A percentile compares a stretch with the other conserved stretches of the same genome.
Evolutionary conservation across 1,139 yeast genomes (phyloP).

Genomic region (Kodamaea derodonti): DNA sequence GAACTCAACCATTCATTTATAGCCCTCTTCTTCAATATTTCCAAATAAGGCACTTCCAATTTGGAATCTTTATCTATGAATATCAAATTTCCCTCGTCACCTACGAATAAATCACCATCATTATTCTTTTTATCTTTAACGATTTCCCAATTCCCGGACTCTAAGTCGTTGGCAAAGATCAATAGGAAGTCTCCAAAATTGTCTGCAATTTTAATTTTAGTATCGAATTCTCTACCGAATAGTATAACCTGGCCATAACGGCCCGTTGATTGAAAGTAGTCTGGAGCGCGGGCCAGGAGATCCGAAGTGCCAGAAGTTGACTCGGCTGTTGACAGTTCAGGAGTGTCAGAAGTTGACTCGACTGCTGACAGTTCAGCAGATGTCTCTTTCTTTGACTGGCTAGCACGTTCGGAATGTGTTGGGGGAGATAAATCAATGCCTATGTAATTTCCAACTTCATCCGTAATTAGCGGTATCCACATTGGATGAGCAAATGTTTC

Average conservation of each 20-base stretch:
- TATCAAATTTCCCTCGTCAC: constrained; percentile 68
- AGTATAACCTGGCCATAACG: constrained; percentile 76
- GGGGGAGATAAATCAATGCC: constrained; percentile 87
- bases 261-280: background rate
- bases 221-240: constrained; percentile 87
- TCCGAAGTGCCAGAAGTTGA: background rate
- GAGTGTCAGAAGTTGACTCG: background rate
- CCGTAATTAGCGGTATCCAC: constrained; percentile 91
- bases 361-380: background rate
- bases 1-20: constrained; percentile 31
- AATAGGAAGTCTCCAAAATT: constrained; percentile 84
- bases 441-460: constrained; percentile 83
- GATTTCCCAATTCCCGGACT: constrained; percentile 68
- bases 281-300: no score
- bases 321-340: background rate
- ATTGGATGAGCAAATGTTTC: constrained; percentile 75
- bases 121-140: constrained; percentile 46
- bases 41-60: constrained; percentile 58
- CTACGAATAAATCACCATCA: constrained; percentile 52
- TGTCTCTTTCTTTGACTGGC: background rate
- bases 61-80: constrained; percentile 49
- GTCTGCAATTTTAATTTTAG: constrained; percentile 72
- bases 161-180: constrained; percentile 79
- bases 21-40: constrained; percentile 46
- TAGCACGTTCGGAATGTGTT: constrained; percentile 1